Base-by-base conservation (phyloP, 257 asterid genomes). In the Leonotis leonurus region DNA sequence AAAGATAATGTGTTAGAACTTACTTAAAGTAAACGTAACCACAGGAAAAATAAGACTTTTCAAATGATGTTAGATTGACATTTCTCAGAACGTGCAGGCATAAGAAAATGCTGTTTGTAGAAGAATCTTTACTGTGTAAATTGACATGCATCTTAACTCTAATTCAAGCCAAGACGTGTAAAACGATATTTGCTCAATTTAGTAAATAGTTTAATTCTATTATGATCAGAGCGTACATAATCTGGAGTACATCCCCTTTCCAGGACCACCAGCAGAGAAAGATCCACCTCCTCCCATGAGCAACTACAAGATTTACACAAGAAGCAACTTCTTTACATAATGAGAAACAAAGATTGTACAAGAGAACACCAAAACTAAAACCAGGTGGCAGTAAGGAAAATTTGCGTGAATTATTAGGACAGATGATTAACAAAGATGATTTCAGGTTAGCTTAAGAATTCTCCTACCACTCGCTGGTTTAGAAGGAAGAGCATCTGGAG, bases 251-350 rank as follows among this genome's bases (percentile, higher is more conserved):
- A 92, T 86, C 63, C 96, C 99, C 79, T 92, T 92, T 70, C 97
- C 99, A 72, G 97, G 99, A 75, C 99, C 99, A 40, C 99, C 99
- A 65, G 98, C 90, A 12, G 97, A 89, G 81, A 92, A 92, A 50
- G 98, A 92, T 69, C 98, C 97, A 60, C 98, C 99, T 73, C 99
- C 99, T 35, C 99, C 99, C 97, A 92, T 83, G 43, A 92, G 97
- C 93, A 89, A 78, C 99, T 92, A 75, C 60, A 56, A 55, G 65
- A 49, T 69, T 56, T 50, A 57, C 14, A 79, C 48, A 58, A 59
- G 70, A 37, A 57, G 60, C 24, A 40, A 46, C 54, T 40, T 66
- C 67, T 46, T 49, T n/a, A 37, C n/a, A 59, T 40, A 53, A 66
- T 49, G 52, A 60, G 61, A 57, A 61, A 27, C 52, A 53, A 41